These are phyloP conservation scores for Eucalyptus erythrocorys DNA, from an alignment of 345 rosid genomes.

Conservation along the genomic window DNA sequence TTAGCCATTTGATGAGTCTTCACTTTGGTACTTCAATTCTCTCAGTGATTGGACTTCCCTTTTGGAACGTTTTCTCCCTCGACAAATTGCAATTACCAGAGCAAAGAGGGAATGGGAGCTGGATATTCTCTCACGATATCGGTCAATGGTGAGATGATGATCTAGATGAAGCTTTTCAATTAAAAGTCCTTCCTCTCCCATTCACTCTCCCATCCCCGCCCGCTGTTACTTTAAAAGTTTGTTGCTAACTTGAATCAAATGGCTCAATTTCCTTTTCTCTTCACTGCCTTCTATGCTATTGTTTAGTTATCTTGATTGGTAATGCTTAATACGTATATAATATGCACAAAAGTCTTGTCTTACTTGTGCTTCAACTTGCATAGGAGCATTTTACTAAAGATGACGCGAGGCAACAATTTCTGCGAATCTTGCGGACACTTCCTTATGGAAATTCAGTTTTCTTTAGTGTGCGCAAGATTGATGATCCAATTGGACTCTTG, in stretches of 20 bases:
- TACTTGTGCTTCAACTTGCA: not conserved
- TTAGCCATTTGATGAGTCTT: not conserved
- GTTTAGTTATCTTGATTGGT: not conserved
- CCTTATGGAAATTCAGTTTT: conserved; percentile 95
- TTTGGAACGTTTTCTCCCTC: conserved; percentile 80
- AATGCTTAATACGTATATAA: not conserved
- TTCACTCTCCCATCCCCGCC: not conserved
- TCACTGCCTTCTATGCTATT: not conserved
- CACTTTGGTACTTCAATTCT: not conserved
- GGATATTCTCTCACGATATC: conserved; percentile 87
- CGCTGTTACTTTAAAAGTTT: not conserved
- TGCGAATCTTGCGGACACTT: conserved; percentile 65
- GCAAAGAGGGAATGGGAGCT: conserved; percentile 95
- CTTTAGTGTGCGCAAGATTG: conserved; percentile 89
- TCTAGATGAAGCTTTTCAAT: not conserved
- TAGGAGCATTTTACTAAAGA: conserved; percentile 90
- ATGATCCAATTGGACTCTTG: conserved; percentile 96
- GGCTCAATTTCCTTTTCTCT: not conserved
- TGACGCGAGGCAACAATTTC: conserved; percentile 93
- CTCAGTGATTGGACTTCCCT: conserved; percentile 87
- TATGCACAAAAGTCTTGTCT: not conserved
- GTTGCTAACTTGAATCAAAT: not conserved
- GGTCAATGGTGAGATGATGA: conserved; percentile 49
- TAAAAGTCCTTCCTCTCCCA: not conserved
- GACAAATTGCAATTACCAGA: conserved; percentile 93